Conservation (phyloP, 225 moss, liverwort and hornwort species). For the Bryoerythrophyllum caledonicum region DNA sequence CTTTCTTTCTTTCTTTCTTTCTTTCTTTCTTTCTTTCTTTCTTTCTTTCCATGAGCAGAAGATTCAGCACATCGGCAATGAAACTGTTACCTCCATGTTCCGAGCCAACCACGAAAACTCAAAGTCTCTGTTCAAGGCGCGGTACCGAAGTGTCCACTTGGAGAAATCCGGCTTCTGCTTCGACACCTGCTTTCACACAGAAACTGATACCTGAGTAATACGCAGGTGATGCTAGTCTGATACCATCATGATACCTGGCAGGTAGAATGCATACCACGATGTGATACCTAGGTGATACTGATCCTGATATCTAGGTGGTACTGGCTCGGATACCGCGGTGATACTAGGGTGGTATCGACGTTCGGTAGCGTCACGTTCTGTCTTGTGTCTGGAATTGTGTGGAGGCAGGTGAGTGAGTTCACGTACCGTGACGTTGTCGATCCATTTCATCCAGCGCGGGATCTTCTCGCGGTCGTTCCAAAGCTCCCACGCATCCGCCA, state of each 20-base stretch:
- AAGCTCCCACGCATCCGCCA: conserved; percentile 49
- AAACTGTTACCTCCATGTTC: conserved; percentile 33
- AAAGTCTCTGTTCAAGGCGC: conserved; percentile 42
- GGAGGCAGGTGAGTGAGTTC: not conserved
- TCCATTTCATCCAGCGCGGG: conserved; percentile 61
- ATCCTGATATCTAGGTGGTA: too few relatives aligned
- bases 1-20: too few relatives aligned
- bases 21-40: too few relatives aligned
- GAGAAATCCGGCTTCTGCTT: conserved; percentile 55
- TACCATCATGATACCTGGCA: too few relatives aligned
- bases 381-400: not conserved
- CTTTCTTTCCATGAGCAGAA: not conserved
- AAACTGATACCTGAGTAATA: too few relatives aligned
- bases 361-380: too few relatives aligned
- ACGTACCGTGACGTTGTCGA: conserved; percentile 41
- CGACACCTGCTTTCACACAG: conserved; percentile 40
- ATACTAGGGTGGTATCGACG: too few relatives aligned
- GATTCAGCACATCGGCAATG: too few relatives aligned
- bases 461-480: conserved; percentile 57
- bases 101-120: conserved; percentile 53
- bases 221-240: too few relatives aligned
- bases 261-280: too few relatives aligned
- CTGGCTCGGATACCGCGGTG: too few relatives aligned
- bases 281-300: too few relatives aligned
- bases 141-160: conserved; percentile 53